Evolutionary conservation across 345 rosid genomes (phyloP), one percentile per base, ranked within the genome.

Genomic region (Pistacia atlantica): DNA sequence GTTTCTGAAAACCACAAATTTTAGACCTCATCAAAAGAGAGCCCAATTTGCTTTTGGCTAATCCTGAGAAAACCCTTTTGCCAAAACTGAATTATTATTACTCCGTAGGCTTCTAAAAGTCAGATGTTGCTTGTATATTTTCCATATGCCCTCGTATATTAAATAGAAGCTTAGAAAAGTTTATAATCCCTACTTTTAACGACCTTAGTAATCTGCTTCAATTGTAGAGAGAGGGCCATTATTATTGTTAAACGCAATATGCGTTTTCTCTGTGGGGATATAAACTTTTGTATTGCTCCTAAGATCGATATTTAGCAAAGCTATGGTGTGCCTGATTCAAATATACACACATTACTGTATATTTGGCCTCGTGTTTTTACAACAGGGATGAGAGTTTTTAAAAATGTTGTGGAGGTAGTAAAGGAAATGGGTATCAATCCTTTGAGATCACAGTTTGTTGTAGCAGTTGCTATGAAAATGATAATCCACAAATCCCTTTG

Each of bases 371-470:
- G 17, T 3, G 0, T n/a, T 33, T 37, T 38, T 62, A 5, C 11
- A 48, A 5, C 0, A 2, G 10, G 18, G 6, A 14, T 6, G 1
- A 13, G 18, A 3, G 1, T 4, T 2, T 71, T 79, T 37, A 51
- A 57, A 18, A 38, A 58, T 67, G 45, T 38, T 12, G 79, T 85
- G 45, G 69, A 78, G 22, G 58, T 61, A 38, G 83, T 80, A 6
- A 78, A 51, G 60, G 79, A 57, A 37, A 76, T 81, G 80, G 83
- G 84, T 20, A 22, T 80, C 28, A 8, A 75, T 65, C 87, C 86
- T 38, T 62, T 13, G 9, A 37, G 5, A 2, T 1, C 2, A 3
- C 33, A 8, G 10, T 85, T 85, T 42, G 62, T 84, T 42, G 0
- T 8, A 20, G 88, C 85, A 2, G 18, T 80, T 13, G 5, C 0